Evolutionary conservation across 169 alveolate genomes (phyloP).

Genomic region (Plasmodium chabaudi): DNA sequence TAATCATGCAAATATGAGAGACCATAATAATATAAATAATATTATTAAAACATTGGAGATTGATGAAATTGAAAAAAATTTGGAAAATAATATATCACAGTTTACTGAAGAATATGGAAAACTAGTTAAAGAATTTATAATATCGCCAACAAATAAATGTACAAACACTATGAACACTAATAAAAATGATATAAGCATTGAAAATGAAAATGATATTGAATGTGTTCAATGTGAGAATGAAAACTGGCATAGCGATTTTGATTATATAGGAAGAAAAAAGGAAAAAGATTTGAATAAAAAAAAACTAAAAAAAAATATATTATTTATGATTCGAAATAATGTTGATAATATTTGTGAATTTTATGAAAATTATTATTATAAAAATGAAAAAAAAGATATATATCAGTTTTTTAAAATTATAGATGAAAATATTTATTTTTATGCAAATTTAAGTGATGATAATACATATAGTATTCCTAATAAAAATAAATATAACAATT

Average conservation of each 20-base stretch:
- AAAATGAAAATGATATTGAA: neutral
- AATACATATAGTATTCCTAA: neutral
- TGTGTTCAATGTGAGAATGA: neutral
- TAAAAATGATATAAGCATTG: neutral
- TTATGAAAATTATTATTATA: conserved; percentile 12
- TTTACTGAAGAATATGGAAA: neutral
- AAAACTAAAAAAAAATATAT: conserved; percentile 54
- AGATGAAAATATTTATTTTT: conserved; percentile 51
- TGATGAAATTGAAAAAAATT: neutral
- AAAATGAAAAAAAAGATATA: conserved; percentile 19
- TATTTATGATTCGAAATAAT: conserved; percentile 55
- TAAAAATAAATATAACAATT: neutral
- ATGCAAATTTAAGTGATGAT: conserved; percentile 44
- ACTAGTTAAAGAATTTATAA: neutral
- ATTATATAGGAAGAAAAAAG: conserved; percentile 12
- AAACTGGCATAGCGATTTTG: conserved; percentile 21
- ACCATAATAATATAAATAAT: neutral
- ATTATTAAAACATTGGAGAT: neutral
- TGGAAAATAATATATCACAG: neutral
- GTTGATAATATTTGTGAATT: conserved; percentile 41
- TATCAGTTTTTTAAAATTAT: conserved; percentile 35
- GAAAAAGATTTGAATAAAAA: conserved; percentile 11
- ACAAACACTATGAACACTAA: neutral
- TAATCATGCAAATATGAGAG: neutral
- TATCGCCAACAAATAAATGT: neutral